These are phyloP conservation scores for Tylopilus intermedius DNA, from an alignment of 768 basidiomycete genomes.

Conservation along the genomic window DNA sequence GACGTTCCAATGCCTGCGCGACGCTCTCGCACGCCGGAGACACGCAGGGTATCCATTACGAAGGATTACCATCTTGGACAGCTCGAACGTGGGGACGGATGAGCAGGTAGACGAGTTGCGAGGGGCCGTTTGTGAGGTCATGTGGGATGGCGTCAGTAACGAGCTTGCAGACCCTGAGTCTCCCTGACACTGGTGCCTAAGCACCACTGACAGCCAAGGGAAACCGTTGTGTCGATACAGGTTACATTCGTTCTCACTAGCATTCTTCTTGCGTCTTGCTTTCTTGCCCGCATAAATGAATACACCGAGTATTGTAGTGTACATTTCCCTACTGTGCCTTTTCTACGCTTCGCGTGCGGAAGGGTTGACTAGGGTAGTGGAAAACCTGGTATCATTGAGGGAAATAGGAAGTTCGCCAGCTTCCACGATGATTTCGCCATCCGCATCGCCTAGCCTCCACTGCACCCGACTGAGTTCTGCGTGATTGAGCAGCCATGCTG, in stretches of 20 bases:
- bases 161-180: not conserved
- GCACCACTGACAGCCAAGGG: not conserved
- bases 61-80: not conserved
- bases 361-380: not conserved
- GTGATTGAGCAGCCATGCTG: constrained; percentile 41
- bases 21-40: not conserved
- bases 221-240: not conserved
- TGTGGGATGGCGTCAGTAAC: not conserved
- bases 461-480: constrained; percentile 40
- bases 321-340: not conserved
- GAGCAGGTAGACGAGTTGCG: not conserved
- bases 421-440: constrained; percentile 9
- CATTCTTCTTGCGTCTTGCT: not conserved
- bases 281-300: not conserved
- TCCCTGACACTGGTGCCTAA: not conserved
- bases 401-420: not conserved
- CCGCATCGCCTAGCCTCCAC: constrained; percentile 6
- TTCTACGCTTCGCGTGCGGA: not conserved
- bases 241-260: not conserved
- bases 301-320: not conserved
- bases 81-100: not conserved
- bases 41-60: not conserved
- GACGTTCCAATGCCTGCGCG: not conserved
- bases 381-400: not conserved
- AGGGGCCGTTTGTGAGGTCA: not conserved